phyloP scores from a whole-genome alignment of 2,329 filamentous ascomycete genomes.

The Arachnopeziza araneosa region DNA sequence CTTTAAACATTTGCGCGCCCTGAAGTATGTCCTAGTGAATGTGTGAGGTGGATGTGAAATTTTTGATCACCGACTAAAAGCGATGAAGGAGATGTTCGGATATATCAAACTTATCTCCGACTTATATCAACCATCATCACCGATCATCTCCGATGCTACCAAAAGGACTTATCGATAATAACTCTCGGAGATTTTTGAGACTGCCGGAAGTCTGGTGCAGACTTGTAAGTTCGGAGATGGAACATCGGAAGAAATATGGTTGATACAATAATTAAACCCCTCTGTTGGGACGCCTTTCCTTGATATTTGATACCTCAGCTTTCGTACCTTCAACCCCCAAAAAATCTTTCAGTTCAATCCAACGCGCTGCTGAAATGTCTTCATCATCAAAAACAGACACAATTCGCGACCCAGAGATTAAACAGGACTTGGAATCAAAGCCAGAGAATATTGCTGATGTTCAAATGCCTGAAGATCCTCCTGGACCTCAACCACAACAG shows the following conservation, averaged over 20 bases:
- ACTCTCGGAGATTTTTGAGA: not conserved
- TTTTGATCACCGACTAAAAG: not conserved
- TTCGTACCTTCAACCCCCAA: no score
- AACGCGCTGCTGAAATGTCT: not conserved
- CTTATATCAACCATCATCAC: not conserved
- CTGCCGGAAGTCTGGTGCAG: not conserved
- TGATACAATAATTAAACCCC: not conserved
- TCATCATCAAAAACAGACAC: not conserved
- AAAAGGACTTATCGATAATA: not conserved
- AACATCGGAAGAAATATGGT: no score
- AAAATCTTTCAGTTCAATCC: not conserved
- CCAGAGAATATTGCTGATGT: not conserved
- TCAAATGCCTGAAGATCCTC: not conserved
- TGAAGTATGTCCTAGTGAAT: not conserved
- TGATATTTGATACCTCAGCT: no score
- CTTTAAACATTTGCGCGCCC: not conserved
- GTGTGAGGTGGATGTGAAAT: not conserved
- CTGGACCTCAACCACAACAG: not conserved
- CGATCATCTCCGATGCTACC: slow-evolving; percentile 5
- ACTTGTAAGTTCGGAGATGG: not conserved
- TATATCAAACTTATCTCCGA: not conserved
- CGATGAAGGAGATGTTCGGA: not conserved
- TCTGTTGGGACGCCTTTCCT: not conserved
- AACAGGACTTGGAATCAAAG: not conserved
- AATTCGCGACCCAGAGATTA: not conserved